Conservation (phyloP, 192 early-diverging fungal species). For the Dissophora globulifera region DNA sequence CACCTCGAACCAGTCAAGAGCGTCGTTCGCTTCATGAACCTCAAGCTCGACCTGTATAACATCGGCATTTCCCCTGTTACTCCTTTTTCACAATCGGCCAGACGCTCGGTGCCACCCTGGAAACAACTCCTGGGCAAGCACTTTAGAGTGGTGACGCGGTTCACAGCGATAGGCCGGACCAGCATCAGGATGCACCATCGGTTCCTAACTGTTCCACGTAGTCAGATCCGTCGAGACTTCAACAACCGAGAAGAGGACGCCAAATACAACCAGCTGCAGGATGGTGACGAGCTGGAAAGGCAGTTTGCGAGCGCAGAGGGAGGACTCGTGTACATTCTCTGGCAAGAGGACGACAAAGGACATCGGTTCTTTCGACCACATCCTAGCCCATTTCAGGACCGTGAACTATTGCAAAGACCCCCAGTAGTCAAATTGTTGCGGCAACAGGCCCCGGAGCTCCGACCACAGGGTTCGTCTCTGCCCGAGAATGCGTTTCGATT, state of each 20-base stretch:
- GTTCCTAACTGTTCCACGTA: constrained; percentile 16
- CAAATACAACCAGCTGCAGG: background rate
- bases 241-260: constrained; percentile 19
- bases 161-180: constrained; percentile 13
- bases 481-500: constrained; percentile 30
- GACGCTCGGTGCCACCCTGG: constrained; percentile 8
- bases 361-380: constrained; percentile 13
- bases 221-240: constrained; percentile 22
- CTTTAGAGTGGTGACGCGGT: constrained; percentile 11
- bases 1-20: constrained; percentile 1
- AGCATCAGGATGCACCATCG: constrained; percentile 24
- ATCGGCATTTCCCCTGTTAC: background rate
- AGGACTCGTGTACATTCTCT: constrained; percentile 13
- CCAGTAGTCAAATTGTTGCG: background rate
- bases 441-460: background rate
- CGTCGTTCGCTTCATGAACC: constrained; percentile 9
- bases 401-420: background rate
- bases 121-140: background rate
- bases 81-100: background rate
- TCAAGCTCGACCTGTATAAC: constrained; percentile 3
- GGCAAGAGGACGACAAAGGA: constrained; percentile 14
- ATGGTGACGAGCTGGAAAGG: constrained; percentile 21
- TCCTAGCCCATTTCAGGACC: constrained; percentile 1
- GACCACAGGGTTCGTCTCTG: no score
- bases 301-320: constrained; percentile 16